Evolutionary conservation across 768 basidiomycete species (phyloP).

Genomic region (Pisolithus tinctorius): DNA sequence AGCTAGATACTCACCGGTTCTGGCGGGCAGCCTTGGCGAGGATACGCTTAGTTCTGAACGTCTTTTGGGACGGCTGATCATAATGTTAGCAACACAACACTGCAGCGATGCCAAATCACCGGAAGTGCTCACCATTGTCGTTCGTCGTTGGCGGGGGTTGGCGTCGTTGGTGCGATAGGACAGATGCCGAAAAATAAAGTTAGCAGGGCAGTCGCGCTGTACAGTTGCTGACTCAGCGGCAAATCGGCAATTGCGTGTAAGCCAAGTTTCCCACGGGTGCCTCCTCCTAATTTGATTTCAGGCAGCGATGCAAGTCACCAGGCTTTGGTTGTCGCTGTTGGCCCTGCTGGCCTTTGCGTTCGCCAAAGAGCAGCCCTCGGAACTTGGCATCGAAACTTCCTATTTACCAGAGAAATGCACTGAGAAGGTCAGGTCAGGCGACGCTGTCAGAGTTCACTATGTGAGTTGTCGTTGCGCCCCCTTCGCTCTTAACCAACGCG

Average conservation of each 20-base stretch:
- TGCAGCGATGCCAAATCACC: neutral
- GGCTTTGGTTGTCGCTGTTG: slow-evolving; percentile 39
- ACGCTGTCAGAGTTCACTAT: slow-evolving; percentile 71
- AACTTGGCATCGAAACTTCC: slow-evolving; percentile 59
- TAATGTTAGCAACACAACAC: neutral
- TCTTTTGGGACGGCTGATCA: slow-evolving; percentile 93
- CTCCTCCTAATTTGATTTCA: neutral
- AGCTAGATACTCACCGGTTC: slow-evolving; percentile 65
- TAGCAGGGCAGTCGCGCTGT: slow-evolving; percentile 25
- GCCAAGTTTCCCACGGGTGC: slow-evolving; percentile 3
- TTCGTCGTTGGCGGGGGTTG: slow-evolving; percentile 31
- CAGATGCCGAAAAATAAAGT: slow-evolving; percentile 27
- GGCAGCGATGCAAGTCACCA: slow-evolving; percentile 47
- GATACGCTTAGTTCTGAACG: slow-evolving; percentile 94
- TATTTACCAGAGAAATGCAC: slow-evolving; percentile 52
- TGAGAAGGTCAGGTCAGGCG: slow-evolving; percentile 50
- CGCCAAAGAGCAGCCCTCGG: slow-evolving; percentile 42
- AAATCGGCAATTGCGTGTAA: slow-evolving; percentile 5
- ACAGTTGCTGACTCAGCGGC: slow-evolving; percentile 35
- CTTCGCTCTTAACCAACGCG: slow-evolving; percentile 1
- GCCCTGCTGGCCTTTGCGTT: slow-evolving; percentile 42
- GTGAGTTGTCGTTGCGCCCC: slow-evolving; percentile 33
- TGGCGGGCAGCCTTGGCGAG: slow-evolving; percentile 94
- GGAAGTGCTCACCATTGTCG: slow-evolving; percentile 37
- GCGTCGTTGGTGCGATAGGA: slow-evolving; percentile 16